phyloP scores from a whole-genome alignment of 1,284 basidiomycete genomes.

The Fomitopsis betulina region DNA sequence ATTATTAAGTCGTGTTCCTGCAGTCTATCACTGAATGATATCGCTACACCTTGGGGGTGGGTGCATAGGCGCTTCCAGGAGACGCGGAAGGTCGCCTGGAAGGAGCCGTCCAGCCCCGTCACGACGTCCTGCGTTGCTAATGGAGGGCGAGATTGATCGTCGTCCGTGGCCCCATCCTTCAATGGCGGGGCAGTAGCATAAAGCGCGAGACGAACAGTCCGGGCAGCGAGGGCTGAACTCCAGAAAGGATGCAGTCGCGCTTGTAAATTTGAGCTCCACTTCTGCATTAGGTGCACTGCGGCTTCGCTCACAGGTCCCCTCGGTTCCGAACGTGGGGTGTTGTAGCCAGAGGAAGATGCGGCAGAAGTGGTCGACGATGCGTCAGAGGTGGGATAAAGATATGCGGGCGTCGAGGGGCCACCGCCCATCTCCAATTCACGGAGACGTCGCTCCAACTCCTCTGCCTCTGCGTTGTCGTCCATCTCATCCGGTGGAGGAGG shows the following conservation, averaged over 20 bases:
- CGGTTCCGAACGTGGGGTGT: slow-evolving; percentile 12
- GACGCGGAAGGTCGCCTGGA: slow-evolving; percentile 57
- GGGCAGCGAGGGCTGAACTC: slow-evolving; percentile 60
- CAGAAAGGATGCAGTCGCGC: slow-evolving; percentile 74
- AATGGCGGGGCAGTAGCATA: slow-evolving; percentile 36
- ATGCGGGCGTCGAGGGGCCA: slow-evolving; percentile 7
- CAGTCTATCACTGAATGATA: slow-evolving; percentile 50
- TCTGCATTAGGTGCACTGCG: slow-evolving; percentile 36
- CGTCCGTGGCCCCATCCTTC: slow-evolving; percentile 13
- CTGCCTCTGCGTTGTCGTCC: slow-evolving; percentile 51
- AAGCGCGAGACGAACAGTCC: slow-evolving; percentile 53
- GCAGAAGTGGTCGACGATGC: slow-evolving; percentile 6
- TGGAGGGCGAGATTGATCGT: slow-evolving; percentile 34
- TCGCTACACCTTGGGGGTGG: slow-evolving; percentile 52
- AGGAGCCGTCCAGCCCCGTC: slow-evolving; percentile 68
- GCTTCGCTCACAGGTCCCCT: slow-evolving; percentile 6
- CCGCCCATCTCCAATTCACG: slow-evolving; percentile 22
- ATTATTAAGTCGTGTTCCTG: slow-evolving; percentile 57
- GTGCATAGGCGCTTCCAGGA: slow-evolving; percentile 65
- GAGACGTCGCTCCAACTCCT: slow-evolving; percentile 45
- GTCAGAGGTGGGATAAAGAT: slow-evolving; percentile 9
- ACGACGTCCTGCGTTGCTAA: slow-evolving; percentile 44
- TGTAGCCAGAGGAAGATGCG: slow-evolving; percentile 13
- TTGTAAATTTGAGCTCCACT: slow-evolving; percentile 71
- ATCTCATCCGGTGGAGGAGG: slow-evolving; percentile 61